A percentile compares a stretch with the other conserved stretches of the same genome.
Conservation (phyloP, 345 rosid genomes). For the Clarkia xantiana region DNA sequence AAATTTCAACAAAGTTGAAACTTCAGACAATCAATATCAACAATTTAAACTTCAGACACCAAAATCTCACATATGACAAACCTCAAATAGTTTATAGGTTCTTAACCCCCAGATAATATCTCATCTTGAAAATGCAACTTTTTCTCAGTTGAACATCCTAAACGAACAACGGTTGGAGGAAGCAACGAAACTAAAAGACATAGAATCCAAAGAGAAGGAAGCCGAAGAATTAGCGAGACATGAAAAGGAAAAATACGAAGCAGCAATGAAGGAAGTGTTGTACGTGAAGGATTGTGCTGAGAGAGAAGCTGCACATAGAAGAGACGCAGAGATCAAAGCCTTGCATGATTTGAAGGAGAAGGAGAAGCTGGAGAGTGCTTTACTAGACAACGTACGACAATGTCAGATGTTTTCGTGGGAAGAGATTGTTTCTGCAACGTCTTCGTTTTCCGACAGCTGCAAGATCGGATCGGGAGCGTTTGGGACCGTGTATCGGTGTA, state of each 20-base stretch:
- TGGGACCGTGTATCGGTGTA: constrained; percentile 68
- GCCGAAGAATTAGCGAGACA: constrained; percentile 36
- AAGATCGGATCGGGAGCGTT: constrained; percentile 71
- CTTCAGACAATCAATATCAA: too few relatives aligned
- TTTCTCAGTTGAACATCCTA: constrained; percentile 34
- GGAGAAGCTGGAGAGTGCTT: constrained; percentile 52
- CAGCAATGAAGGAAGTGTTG: constrained; percentile 43
- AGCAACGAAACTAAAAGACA: constrained; percentile 39
- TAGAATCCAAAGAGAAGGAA: constrained; percentile 37
- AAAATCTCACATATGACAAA: too few relatives aligned
- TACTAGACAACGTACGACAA: constrained; percentile 30
- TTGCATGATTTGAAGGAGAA: constrained; percentile 44
- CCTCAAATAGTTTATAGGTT: not conserved
- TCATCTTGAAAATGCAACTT: not conserved
- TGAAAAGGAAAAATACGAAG: constrained; percentile 47
- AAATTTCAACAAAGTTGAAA: too few relatives aligned
- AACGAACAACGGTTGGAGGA: constrained; percentile 36
- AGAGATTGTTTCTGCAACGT: constrained; percentile 66
- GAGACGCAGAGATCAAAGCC: constrained; percentile 46
- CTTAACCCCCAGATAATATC: too few relatives aligned
- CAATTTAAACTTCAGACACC: too few relatives aligned
- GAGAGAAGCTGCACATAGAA: constrained; percentile 41
- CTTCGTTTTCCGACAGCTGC: constrained; percentile 57
- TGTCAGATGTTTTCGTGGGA: constrained; percentile 63
- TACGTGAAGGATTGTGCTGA: constrained; percentile 24